Conservation (phyloP, 495 filamentous ascomycete species). For the Sphaerosporella brunnea region DNA sequence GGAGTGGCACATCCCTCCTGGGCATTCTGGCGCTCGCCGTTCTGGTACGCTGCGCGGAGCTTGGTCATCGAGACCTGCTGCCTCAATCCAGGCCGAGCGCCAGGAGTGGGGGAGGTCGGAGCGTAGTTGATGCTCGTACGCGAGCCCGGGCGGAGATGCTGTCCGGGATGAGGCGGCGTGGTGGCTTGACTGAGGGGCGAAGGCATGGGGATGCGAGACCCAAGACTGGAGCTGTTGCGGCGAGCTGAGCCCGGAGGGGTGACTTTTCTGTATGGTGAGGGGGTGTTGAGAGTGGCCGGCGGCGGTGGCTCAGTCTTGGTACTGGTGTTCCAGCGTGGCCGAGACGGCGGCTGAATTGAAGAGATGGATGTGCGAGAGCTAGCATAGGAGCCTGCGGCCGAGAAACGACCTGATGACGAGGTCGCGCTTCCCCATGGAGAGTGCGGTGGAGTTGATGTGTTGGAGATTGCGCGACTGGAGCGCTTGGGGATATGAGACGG, state of each 20-base stretch:
- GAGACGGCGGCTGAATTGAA: conserved; percentile 17
- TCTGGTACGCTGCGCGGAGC: conserved; percentile 18
- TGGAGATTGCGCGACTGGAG: conserved; percentile 6
- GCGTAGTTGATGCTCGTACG: neutral
- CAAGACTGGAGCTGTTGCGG: conserved; percentile 24
- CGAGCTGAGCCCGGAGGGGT: conserved; percentile 27
- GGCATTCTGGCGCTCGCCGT: conserved; percentile 4
- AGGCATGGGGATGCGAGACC: conserved; percentile 22
- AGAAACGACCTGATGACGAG: neutral
- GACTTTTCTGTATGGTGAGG: conserved; percentile 42
- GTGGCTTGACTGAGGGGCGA: conserved; percentile 15
- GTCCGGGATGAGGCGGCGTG: conserved; percentile 13
- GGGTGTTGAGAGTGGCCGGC: conserved; percentile 43
- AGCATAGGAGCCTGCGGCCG: conserved; percentile 12
- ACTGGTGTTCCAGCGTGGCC: conserved; percentile 66
- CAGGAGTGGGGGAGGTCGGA: conserved; percentile 11
- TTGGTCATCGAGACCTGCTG: conserved; percentile 11
- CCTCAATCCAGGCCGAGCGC: neutral
- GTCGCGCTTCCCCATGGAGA: neutral
- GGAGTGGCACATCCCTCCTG: conserved; percentile 3
- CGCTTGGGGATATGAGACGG: conserved; percentile 1
- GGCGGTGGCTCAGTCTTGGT: conserved; percentile 52
- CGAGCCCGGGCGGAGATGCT: neutral
- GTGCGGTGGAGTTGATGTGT: conserved; percentile 7
- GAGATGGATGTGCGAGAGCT: neutral